Conservation (phyloP, 331 rosid species). For the Stylosanthes scabra region DNA sequence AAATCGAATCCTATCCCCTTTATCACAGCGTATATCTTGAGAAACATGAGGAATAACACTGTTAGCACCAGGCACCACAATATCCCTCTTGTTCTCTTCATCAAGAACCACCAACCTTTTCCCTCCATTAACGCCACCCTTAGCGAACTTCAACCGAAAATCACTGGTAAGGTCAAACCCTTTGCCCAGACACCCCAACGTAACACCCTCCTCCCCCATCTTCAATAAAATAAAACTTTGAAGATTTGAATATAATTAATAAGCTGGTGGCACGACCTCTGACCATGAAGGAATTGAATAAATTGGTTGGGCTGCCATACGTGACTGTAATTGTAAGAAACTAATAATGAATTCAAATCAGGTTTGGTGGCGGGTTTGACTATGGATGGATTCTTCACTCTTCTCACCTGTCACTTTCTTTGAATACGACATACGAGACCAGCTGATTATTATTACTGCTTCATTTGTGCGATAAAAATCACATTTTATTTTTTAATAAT, state of each 20-base stretch:
- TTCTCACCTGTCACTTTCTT: background rate
- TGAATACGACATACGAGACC: background rate
- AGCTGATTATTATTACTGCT: background rate
- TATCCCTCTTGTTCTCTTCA: slow-evolving; percentile 58
- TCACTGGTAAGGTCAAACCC: slow-evolving; percentile 85
- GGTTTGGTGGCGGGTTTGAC: background rate
- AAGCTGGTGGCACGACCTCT: background rate
- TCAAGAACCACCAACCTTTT: slow-evolving; percentile 67
- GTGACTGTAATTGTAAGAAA: background rate
- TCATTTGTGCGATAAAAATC: too few relatives aligned
- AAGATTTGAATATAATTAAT: background rate
- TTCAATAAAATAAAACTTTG: background rate
- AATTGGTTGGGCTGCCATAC: background rate
- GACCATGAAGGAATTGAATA: background rate
- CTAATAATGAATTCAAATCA: too few relatives aligned
- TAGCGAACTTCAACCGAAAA: slow-evolving; percentile 69
- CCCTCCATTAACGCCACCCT: slow-evolving; percentile 42
- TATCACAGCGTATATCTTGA: slow-evolving; percentile 70
- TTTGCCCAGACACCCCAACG: slow-evolving; percentile 68
- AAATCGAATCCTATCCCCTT: slow-evolving; percentile 84
- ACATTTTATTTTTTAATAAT: too few relatives aligned
- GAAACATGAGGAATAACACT: slow-evolving; percentile 64
- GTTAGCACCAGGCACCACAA: slow-evolving; percentile 61
- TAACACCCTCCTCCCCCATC: slow-evolving; percentile 46
- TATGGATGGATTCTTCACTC: background rate